Evolutionary conservation across 352 stramenopile genomes (phyloP).

Genomic region (Globisporangium parvum): DNA sequence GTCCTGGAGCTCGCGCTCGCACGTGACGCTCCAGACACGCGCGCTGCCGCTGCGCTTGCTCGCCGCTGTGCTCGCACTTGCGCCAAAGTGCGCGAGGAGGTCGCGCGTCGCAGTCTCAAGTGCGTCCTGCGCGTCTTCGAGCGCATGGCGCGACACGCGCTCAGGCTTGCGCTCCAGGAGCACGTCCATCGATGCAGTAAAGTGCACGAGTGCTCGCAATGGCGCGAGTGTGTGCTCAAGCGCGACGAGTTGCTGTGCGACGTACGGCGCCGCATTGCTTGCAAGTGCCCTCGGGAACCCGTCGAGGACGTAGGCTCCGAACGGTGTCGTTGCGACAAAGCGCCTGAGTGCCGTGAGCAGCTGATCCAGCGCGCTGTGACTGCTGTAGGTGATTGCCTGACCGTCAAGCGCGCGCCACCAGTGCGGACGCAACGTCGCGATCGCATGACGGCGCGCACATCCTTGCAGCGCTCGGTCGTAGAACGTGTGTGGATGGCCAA

Average conservation of each 20-base stretch:
- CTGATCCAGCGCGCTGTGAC: not conserved
- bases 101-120: constrained; percentile 22
- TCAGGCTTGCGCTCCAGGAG: constrained; percentile 30
- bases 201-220: constrained; percentile 29
- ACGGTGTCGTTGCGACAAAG: constrained; percentile 18
- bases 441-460: constrained; percentile 6
- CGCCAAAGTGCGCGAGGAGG: constrained; percentile 21
- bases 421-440: not conserved
- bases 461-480: constrained; percentile 22
- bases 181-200: constrained; percentile 32
- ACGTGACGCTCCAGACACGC: constrained; percentile 27
- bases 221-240: constrained; percentile 24
- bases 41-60: not conserved
- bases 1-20: constrained; percentile 35
- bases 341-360: constrained; percentile 12
- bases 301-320: constrained; percentile 28
- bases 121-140: constrained; percentile 44
- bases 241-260: constrained; percentile 36
- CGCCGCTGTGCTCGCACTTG: no score
- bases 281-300: constrained; percentile 24
- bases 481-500: constrained; percentile 43
- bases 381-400: no score
- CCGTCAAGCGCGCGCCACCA: not conserved
- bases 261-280: constrained; percentile 23
- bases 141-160: constrained; percentile 19